These are phyloP conservation scores for Blastomyces silverae DNA, from an alignment of 2,329 filamentous ascomycete genomes.

Conservation along the genomic window DNA sequence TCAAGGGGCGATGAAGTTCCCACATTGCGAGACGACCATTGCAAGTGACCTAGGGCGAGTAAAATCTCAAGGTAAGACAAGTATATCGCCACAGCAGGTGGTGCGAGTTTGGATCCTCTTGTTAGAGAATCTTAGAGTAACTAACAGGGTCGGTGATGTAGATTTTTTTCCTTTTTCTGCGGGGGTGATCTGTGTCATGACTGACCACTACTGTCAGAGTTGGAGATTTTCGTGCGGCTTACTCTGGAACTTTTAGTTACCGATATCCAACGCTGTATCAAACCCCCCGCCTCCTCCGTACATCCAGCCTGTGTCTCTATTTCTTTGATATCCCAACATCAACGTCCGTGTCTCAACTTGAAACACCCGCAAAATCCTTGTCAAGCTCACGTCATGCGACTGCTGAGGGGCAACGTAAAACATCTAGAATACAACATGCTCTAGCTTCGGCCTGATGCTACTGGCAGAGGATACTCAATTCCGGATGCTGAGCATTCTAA, in stretches of 20 bases:
- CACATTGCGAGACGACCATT: neutral
- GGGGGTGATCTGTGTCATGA: neutral
- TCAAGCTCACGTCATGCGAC: neutral
- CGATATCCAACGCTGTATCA: neutral
- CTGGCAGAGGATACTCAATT: neutral
- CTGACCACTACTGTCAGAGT: neutral
- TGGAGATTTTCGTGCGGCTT: neutral
- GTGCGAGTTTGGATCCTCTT: neutral
- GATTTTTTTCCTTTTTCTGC: neutral
- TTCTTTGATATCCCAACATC: constrained; percentile 7
- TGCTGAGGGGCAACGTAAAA: neutral
- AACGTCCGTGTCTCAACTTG: neutral
- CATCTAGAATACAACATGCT: neutral
- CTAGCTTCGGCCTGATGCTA: neutral
- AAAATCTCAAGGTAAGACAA: neutral
- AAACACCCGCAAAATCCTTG: neutral
- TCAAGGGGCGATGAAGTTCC: neutral
- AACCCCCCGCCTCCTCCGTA: neutral
- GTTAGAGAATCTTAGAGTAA: neutral
- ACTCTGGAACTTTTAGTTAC: neutral
- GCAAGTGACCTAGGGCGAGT: neutral
- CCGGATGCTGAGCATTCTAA: neutral
- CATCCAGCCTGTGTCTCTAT: neutral
- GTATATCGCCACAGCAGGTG: neutral
- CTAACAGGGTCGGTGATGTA: neutral